phyloP scores from a whole-genome alignment of 345 rosid species.

The Lagerstroemia speciosa region DNA sequence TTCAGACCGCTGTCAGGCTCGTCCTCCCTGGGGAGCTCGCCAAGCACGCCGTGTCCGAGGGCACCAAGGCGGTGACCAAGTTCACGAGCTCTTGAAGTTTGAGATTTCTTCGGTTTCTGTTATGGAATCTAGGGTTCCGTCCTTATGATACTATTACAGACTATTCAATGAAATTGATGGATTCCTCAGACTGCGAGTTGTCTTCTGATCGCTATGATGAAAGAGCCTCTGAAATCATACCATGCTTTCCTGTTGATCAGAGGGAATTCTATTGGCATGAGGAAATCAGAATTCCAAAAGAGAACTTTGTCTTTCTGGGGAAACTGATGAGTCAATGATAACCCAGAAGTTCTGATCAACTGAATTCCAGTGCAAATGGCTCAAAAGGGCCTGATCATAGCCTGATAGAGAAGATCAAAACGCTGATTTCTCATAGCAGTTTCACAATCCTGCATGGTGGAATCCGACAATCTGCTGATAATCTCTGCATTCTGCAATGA shows the following conservation, averaged over 20 bases:
- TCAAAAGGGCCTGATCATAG: not conserved
- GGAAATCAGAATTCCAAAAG: not conserved
- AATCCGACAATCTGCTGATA: not conserved
- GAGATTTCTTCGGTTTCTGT: not conserved
- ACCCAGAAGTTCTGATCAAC: not conserved
- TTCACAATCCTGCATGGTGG: too few species aligned
- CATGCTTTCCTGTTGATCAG: not conserved
- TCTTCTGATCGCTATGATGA: not conserved
- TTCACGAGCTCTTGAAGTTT: slow-evolving; percentile 44
- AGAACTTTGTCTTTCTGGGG: not conserved
- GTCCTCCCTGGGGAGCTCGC: slow-evolving; percentile 65
- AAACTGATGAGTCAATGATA: not conserved
- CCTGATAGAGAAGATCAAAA: not conserved
- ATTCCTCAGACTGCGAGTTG: not conserved
- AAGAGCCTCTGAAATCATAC: not conserved
- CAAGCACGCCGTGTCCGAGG: slow-evolving; percentile 61
- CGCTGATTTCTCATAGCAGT: too few species aligned
- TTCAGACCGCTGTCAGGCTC: slow-evolving; percentile 57
- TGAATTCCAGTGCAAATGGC: not conserved
- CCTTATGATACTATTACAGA: not conserved
- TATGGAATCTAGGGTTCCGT: slow-evolving; percentile 1
- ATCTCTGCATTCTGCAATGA: not conserved
- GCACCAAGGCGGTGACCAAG: slow-evolving; percentile 66
- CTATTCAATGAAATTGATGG: not conserved
- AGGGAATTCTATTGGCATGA: not conserved